A percentile compares a stretch with the other conserved stretches of the same genome.
phyloP scores from a whole-genome alignment of 495 filamentous ascomycete species.

The Aspergillus bertholletiae region DNA sequence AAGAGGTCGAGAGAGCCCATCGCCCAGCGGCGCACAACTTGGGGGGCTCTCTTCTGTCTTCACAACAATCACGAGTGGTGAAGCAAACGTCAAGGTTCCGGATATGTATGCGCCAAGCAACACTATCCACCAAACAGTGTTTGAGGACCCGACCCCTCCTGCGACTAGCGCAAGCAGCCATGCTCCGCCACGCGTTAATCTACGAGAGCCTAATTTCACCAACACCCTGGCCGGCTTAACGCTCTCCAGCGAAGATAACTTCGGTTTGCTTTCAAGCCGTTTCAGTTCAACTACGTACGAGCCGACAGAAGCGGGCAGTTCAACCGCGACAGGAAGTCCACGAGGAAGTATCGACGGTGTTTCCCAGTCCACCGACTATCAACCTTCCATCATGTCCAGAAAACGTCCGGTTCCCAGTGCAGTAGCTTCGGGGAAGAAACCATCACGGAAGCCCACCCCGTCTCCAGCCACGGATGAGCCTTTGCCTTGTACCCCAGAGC shows the following conservation, averaged over 20 bases:
- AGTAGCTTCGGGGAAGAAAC: constrained; percentile 41
- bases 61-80: constrained; percentile 39
- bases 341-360: constrained; percentile 35
- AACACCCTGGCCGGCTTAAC: constrained; percentile 22
- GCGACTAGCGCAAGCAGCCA: constrained; percentile 9
- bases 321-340: constrained; percentile 31
- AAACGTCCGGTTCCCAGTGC: constrained; percentile 43
- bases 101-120: constrained; percentile 8
- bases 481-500: constrained; percentile 55
- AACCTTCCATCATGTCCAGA: constrained; percentile 45
- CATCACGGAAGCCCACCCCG: constrained; percentile 49
- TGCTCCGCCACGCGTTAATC: constrained; percentile 24
- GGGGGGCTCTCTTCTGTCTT: constrained; percentile 29
- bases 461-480: constrained; percentile 49
- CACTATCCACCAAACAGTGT: constrained; percentile 6
- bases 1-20: constrained; percentile 7
- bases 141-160: constrained; percentile 5
- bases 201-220: constrained; percentile 19
- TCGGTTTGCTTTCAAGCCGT: constrained; percentile 55
- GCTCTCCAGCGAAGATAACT: constrained; percentile 17
- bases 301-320: constrained; percentile 41
- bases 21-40: constrained; percentile 2
- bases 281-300: constrained; percentile 74
- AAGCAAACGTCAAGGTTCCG: constrained; percentile 13
- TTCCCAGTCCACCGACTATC: constrained; percentile 32